Base-by-base conservation (phyloP, 2,329 filamentous ascomycete genomes). In the Scedosporium dehoogii region DNA sequence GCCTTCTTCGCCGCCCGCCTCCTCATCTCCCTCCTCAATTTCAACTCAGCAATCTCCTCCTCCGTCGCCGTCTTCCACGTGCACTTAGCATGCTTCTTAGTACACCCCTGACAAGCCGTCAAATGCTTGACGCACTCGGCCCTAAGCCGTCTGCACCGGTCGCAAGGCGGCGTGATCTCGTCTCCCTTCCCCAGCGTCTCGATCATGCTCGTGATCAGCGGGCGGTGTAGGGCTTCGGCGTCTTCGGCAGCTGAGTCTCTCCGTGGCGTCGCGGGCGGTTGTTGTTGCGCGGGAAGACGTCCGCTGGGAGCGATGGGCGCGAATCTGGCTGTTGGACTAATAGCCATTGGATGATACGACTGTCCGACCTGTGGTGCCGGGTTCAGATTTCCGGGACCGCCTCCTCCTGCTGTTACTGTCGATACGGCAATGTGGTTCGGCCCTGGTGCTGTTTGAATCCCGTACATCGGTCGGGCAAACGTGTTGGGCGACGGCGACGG, bases 71-170 rank as follows among this genome's bases (percentile, higher is more conserved):
- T 85, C 67, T 87, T 89, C 91, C 91, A 96, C 14, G 86, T 87
- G 72, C 91, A 96, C 69, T 92, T 92, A 21, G 90, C 90, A 71
- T 96, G 91, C 72, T 96, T 96, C 72, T 90, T 92, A 0, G 91
- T 96, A 73, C 91, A 96, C 23, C 90, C 91, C 73, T 88, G 85
- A 70, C 92, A 96, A 7, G 91, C 90, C 0, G 91, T 96, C 46
- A 94, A 78, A 65, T 96, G 90, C 74, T 96, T 96, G 58, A 92
- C 78, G 65, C 91, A 96, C 63, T 91, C 85, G 76, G 92, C 90
- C 66, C 89, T 86, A 16, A 96, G 78, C 33, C 91, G 82, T 55
- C 91, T 82, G 71, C 91, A 96, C 44, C 91, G 81, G 71, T 96
- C 92, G 70, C 91, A 96, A 0, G 91, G 90, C 9, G 91, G 92